Percentiles rank a stretch among this genome's conserved stretches.
Evolutionary conservation across 495 filamentous ascomycete species (phyloP).

Genomic region (Pseudomonodictys pantanalensis): DNA sequence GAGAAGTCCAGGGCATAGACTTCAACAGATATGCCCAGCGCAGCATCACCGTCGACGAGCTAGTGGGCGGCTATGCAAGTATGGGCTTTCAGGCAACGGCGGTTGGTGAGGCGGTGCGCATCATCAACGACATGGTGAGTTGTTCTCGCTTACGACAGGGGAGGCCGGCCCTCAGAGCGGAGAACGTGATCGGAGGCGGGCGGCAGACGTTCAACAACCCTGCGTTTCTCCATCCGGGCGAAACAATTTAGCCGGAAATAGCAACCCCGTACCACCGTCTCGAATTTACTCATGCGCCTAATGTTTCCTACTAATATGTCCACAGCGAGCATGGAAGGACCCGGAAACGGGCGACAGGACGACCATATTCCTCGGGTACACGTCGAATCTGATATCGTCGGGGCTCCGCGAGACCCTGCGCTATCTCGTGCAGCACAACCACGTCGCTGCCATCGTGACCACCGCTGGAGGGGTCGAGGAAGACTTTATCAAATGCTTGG

Average conservation of each 20-base stretch:
- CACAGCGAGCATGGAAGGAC: slow-evolving; percentile 70
- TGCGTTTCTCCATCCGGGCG: not conserved
- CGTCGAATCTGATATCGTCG: slow-evolving; percentile 93
- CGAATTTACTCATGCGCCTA: slow-evolving; percentile 5
- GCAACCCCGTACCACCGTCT: slow-evolving; percentile 11
- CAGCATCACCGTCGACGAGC: slow-evolving; percentile 77
- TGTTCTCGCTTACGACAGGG: not conserved
- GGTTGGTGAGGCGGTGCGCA: slow-evolving; percentile 75
- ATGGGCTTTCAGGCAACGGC: slow-evolving; percentile 93
- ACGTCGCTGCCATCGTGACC: slow-evolving; percentile 89
- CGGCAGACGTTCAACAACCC: not conserved
- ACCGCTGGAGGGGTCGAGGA: slow-evolving; percentile 97
- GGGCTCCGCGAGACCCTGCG: slow-evolving; percentile 87
- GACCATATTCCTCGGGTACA: slow-evolving; percentile 96
- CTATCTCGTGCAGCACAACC: slow-evolving; percentile 85
- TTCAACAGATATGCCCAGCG: slow-evolving; percentile 75
- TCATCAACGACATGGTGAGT: slow-evolving; percentile 92
- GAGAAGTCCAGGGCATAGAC: slow-evolving; percentile 79
- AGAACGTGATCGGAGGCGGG: not conserved
- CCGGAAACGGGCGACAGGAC: slow-evolving; percentile 69
- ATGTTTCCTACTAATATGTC: slow-evolving; percentile 25
- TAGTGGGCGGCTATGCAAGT: slow-evolving; percentile 74
- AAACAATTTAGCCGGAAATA: slow-evolving; percentile 26
- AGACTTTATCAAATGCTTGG: slow-evolving; percentile 96
- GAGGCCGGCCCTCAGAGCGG: not conserved